These are phyloP conservation scores for Myxozyma geophila DNA, from an alignment of 805 yeast genomes.

Conservation along the genomic window DNA sequence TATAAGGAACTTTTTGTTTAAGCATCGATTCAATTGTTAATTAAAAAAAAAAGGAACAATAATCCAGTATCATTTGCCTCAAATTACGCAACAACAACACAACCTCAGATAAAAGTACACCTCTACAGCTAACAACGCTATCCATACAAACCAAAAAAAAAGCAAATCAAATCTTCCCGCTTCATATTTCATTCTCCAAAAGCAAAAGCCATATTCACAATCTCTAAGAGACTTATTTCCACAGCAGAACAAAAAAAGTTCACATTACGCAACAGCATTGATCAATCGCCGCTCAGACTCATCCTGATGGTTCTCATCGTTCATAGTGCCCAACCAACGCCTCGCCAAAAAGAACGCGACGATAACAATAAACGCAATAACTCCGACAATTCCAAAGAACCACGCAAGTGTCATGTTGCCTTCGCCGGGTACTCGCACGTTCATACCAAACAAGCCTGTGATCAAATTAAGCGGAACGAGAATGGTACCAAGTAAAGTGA, in stretches of 20 bases:
- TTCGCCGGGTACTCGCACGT: conserved; percentile 83
- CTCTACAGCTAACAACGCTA: not conserved
- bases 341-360: conserved; percentile 49
- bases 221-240: not conserved
- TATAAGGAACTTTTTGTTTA: not conserved
- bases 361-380: conserved; percentile 51
- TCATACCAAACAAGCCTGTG: conserved; percentile 96
- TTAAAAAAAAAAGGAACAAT: not conserved
- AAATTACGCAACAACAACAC: not conserved
- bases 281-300: conserved; percentile 6
- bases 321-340: conserved; percentile 22
- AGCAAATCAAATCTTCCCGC: not conserved
- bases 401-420: conserved; percentile 53
- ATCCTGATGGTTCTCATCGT: not conserved
- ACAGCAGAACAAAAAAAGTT: not conserved
- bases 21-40: too few species aligned
- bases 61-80: not conserved
- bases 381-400: conserved; percentile 71
- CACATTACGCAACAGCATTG: conserved; percentile 6
- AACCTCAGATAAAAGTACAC: not conserved
- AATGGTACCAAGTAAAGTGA: conserved; percentile 87
- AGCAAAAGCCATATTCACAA: not conserved
- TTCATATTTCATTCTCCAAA: not conserved
- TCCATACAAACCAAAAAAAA: not conserved
- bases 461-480: conserved; percentile 86